Conservation (phyloP, 2,329 filamentous ascomycete species). For the Penicillium decumbens region DNA sequence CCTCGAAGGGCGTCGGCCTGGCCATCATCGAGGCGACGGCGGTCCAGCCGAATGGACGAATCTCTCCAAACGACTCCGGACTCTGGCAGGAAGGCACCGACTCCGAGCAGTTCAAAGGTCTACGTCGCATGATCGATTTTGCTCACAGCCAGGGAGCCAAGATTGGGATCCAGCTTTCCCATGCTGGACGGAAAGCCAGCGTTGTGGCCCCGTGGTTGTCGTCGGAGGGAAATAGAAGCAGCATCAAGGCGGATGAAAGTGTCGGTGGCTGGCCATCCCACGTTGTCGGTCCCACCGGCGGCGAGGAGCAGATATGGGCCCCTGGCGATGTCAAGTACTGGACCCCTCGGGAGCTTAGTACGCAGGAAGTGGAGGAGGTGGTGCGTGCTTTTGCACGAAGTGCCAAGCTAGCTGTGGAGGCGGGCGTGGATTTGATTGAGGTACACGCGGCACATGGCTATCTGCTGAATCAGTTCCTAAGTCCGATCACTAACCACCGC, state of each 20-base stretch:
- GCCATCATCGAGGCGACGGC: conserved; percentile 72
- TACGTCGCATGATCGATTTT: conserved; percentile 66
- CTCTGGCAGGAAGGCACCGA: conserved; percentile 66
- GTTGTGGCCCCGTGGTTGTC: conserved; percentile 49
- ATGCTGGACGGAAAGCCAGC: conserved; percentile 65
- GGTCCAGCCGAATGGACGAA: conserved; percentile 70
- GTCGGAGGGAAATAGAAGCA: conserved; percentile 14
- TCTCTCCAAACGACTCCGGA: conserved; percentile 59
- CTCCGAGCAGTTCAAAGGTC: conserved; percentile 61
- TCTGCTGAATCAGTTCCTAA: conserved; percentile 65
- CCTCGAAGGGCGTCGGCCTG: conserved; percentile 67
- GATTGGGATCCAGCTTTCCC: conserved; percentile 72
- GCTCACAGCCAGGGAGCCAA: conserved; percentile 72
- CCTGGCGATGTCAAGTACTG: conserved; percentile 56
- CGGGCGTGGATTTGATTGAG: conserved; percentile 73
- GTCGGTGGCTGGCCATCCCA: conserved; percentile 53
- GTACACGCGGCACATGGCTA: conserved; percentile 77
- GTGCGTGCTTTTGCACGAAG: conserved; percentile 58
- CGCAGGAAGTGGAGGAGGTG: conserved; percentile 60
- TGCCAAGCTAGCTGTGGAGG: conserved; percentile 57
- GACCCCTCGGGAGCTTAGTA: conserved; percentile 61
- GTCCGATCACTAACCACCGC: conserved; percentile 63
- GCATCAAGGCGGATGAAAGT: conserved; percentile 44
- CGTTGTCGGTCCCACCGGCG: conserved; percentile 37
- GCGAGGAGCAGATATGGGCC: conserved; percentile 51